These are phyloP conservation scores for Chrysoporthe deuterocubensis DNA, from an alignment of 2,329 filamentous ascomycete species.

Conservation along the genomic window DNA sequence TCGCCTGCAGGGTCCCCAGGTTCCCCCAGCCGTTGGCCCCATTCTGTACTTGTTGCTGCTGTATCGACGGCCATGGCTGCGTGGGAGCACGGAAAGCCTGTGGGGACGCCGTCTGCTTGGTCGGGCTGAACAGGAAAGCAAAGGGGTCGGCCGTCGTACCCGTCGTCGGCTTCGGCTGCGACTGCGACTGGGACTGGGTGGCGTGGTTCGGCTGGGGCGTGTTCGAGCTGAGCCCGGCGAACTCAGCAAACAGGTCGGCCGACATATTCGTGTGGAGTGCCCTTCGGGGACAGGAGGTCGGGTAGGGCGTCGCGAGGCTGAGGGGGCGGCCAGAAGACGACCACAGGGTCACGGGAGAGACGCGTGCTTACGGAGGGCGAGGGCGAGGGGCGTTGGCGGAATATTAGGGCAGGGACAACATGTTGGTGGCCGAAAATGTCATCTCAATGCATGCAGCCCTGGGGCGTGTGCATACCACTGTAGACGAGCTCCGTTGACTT, in stretches of 20 bases:
- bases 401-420: slow-evolving; percentile 16
- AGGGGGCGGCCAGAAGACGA: slow-evolving; percentile 4
- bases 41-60: slow-evolving; percentile 26
- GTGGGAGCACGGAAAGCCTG: slow-evolving; percentile 26
- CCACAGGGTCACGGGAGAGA: not conserved
- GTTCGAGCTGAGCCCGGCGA: slow-evolving; percentile 53
- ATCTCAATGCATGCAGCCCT: slow-evolving; percentile 11
- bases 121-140: slow-evolving; percentile 35
- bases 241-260: slow-evolving; percentile 68
- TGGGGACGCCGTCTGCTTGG: slow-evolving; percentile 27
- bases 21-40: slow-evolving; percentile 33
- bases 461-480: slow-evolving; percentile 6
- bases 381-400: not conserved
- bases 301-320: slow-evolving; percentile 11
- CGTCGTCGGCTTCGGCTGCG: slow-evolving; percentile 27
- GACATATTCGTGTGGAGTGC: slow-evolving; percentile 53
- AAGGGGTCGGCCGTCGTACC: slow-evolving; percentile 37
- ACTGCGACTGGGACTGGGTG: slow-evolving; percentile 27
- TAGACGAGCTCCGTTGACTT: not conserved
- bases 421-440: slow-evolving; percentile 9
- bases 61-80: slow-evolving; percentile 34
- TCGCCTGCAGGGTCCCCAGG: slow-evolving; percentile 26
- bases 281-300: slow-evolving; percentile 8
- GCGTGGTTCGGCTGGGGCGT: slow-evolving; percentile 32
- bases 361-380: not conserved